Base-by-base conservation (phyloP, 129 eudicot genomes). In the Rutidosis leptorrhynchoides region DNA sequence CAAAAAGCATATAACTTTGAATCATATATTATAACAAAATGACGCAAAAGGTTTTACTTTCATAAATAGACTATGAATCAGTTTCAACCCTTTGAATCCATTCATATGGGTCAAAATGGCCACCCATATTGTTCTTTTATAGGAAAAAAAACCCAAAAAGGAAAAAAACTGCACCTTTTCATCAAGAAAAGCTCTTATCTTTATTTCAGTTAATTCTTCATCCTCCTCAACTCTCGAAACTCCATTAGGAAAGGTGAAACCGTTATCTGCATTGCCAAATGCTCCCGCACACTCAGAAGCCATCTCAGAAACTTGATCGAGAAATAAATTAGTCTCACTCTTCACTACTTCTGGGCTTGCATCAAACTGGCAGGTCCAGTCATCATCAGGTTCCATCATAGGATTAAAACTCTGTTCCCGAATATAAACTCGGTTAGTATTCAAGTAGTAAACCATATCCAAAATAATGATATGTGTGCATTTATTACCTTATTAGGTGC, bases 351-450 rank as follows among this genome's bases (percentile, higher is more conserved):
- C 85, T 35, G 94, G 88, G 64, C 86, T 83, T 70, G 70, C 88
- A 83, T 86, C 95, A 76, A 89, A 86, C 80, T 89, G 92, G 72
- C 94, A 80, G 4, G 81, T 59, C 93, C 95, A 84, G 58, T 94
- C 99, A 84, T 86, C 85, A 72, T 84, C 83, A 11, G 97, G 97
- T 59, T 94, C 97, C 51, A 72, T 68, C 88, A 89, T 89, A 19
- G 95, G 96, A 67, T 94, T 93, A 67, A 83, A 88, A 77, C 96
- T 94, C 99, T 89, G 75, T 69, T 15, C 9, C 35, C 21, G n/a
- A 54, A 72, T 24, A 60, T 10, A 19, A 49, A 40, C 48, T 16
- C 23, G 48, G 23, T 58, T 28, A 72, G 64, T 43, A 29, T 16
- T 53, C 24, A 61, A 14, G n/a, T n/a, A n/a, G 69, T 62, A 14